A percentile compares a stretch with the other conserved stretches of the same genome.
These are phyloP conservation scores for Blastobotrys chiropterorum DNA, from an alignment of 805 yeast genomes.

Conservation along the genomic window DNA sequence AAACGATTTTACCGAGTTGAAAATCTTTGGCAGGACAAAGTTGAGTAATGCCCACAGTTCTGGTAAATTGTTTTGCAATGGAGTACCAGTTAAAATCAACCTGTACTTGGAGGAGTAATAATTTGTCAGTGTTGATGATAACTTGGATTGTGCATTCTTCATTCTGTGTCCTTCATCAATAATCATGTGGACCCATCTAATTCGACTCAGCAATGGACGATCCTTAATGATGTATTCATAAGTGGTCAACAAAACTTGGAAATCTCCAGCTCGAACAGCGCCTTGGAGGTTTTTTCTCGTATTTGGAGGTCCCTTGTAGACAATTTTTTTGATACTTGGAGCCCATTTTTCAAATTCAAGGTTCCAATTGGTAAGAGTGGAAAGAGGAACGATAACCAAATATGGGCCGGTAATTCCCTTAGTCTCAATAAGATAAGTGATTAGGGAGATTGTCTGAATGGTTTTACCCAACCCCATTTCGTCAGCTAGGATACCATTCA, in stretches of 20 bases:
- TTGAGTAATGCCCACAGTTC: constrained; percentile 95
- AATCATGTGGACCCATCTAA: constrained; percentile 94
- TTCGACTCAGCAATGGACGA: constrained; percentile 66
- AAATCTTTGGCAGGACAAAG: constrained; percentile 91
- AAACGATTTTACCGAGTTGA: constrained; percentile 92
- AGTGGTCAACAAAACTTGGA: constrained; percentile 86
- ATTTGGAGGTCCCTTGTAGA: constrained; percentile 88
- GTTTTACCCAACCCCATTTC: constrained; percentile 99
- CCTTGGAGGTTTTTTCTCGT: constrained; percentile 74
- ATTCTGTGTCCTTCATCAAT: constrained; percentile 98
- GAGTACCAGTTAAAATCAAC: constrained; percentile 93
- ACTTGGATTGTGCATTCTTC: constrained; percentile 87
- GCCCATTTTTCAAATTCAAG: constrained; percentile 98
- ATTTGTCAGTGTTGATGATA: constrained; percentile 76
- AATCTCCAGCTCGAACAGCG: constrained; percentile 68
- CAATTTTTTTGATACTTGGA: constrained; percentile 71
- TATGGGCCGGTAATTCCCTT: constrained; percentile 80
- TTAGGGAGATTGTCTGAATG: constrained; percentile 83
- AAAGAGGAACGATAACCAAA: constrained; percentile 88
- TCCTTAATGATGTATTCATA: constrained; percentile 93
- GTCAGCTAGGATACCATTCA: constrained; percentile 95
- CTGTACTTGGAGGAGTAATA: constrained; percentile 81
- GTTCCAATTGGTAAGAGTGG: constrained; percentile 94
- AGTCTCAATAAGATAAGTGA: constrained; percentile 73
- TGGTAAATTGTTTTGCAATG: constrained; percentile 89